These are phyloP conservation scores for Corymbia maculata DNA, from an alignment of 345 rosid genomes.

Conservation along the genomic window DNA sequence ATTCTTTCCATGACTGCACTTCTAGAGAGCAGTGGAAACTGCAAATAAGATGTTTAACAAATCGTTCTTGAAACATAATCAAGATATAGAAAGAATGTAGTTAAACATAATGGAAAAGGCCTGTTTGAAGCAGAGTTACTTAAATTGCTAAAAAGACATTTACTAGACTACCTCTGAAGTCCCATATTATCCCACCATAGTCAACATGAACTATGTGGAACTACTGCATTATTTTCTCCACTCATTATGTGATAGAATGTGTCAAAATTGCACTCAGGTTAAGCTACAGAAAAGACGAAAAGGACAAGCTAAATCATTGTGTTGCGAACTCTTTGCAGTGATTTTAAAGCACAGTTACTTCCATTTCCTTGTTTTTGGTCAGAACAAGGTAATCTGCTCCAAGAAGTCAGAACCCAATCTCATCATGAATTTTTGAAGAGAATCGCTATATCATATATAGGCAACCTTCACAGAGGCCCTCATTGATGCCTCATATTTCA, in stretches of 20 bases:
- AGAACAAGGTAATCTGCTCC: neutral
- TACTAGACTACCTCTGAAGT: neutral
- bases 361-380: neutral
- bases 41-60: slow-evolving; percentile 10
- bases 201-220: neutral
- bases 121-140: neutral
- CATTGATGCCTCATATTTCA: neutral
- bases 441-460: neutral
- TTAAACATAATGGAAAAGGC: neutral
- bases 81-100: neutral
- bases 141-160: neutral
- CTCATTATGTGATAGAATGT: neutral
- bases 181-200: neutral
- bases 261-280: neutral
- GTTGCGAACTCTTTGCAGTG: neutral
- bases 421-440: neutral
- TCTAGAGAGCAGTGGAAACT: slow-evolving; percentile 98
- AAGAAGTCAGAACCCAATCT: neutral
- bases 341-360: neutral
- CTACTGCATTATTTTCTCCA: neutral
- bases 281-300: neutral
- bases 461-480: neutral
- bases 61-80: neutral
- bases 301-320: neutral
- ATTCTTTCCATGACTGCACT: slow-evolving; percentile 86